These are phyloP conservation scores for Daphne laureola DNA, from an alignment of 441 rosid genomes.

Conservation along the genomic window DNA sequence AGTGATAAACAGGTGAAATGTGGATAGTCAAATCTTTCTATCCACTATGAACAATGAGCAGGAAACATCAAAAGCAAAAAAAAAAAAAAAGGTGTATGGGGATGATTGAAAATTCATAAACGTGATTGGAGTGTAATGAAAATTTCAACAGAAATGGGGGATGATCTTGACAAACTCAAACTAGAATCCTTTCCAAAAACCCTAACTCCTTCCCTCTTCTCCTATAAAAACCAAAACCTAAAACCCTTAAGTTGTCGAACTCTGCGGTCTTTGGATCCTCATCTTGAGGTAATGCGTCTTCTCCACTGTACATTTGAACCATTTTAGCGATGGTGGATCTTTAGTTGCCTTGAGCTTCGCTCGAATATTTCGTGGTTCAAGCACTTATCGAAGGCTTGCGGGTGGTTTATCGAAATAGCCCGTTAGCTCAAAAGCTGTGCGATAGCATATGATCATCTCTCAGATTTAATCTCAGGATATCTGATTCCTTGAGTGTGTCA, in stretches of 20 bases:
- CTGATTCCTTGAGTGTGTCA: conserved; percentile 10
- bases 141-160: too few relatives aligned
- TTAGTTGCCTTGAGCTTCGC: background rate
- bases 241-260: background rate
- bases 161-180: too few relatives aligned
- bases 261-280: background rate
- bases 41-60: too few relatives aligned
- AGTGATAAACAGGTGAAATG: too few relatives aligned
- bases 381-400: conserved; percentile 74
- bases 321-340: background rate
- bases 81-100: background rate
- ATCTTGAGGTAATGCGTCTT: conserved; percentile 20
- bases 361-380: conserved; percentile 1
- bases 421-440: conserved; percentile 63
- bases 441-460: conserved; percentile 22
- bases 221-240: background rate
- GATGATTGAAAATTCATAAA: too few relatives aligned
- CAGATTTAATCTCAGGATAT: conserved; percentile 16
- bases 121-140: too few relatives aligned
- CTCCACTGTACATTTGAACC: background rate
- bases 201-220: conserved; percentile 4
- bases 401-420: conserved; percentile 19
- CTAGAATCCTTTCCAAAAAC: conserved; percentile 19
- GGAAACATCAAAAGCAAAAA: too few relatives aligned
- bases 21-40: too few relatives aligned